Percentiles rank a stretch among this genome's conserved stretches.
Conservation (phyloP, 345 rosid genomes). For the Euphorbia pulcherrima region DNA sequence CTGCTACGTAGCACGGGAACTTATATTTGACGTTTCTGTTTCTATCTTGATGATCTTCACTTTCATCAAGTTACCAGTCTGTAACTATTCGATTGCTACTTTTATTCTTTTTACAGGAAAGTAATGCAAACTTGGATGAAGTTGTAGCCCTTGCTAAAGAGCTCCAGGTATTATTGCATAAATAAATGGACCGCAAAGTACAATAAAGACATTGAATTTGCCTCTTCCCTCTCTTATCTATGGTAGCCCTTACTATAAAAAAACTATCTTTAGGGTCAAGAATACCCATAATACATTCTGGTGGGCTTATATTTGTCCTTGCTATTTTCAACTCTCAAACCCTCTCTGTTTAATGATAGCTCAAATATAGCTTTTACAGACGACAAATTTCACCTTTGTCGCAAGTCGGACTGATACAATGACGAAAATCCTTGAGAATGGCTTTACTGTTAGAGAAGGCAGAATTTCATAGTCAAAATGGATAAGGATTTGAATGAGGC, state of each 20-base stretch:
- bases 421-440: too few relatives aligned
- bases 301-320: too few relatives aligned
- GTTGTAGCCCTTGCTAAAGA: slow-evolving; percentile 89
- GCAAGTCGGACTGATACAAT: too few relatives aligned
- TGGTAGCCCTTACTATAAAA: background rate
- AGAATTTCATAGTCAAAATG: too few relatives aligned
- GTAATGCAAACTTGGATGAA: slow-evolving; percentile 83
- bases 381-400: too few relatives aligned
- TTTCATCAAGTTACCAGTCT: background rate
- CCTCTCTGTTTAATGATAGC: too few relatives aligned
- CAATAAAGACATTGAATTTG: background rate
- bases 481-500: too few relatives aligned
- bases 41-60: background rate
- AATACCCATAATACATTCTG: too few relatives aligned
- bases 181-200: background rate
- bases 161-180: slow-evolving; percentile 48
- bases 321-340: too few relatives aligned
- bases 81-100: background rate
- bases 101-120: slow-evolving; percentile 49
- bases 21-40: background rate
- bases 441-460: too few relatives aligned
- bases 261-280: too few relatives aligned
- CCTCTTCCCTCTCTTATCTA: background rate
- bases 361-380: too few relatives aligned
- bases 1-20: background rate